Evolutionary conservation across 1,284 basidiomycete genomes (phyloP).

Genomic region (Cryptococcus sp.): DNA sequence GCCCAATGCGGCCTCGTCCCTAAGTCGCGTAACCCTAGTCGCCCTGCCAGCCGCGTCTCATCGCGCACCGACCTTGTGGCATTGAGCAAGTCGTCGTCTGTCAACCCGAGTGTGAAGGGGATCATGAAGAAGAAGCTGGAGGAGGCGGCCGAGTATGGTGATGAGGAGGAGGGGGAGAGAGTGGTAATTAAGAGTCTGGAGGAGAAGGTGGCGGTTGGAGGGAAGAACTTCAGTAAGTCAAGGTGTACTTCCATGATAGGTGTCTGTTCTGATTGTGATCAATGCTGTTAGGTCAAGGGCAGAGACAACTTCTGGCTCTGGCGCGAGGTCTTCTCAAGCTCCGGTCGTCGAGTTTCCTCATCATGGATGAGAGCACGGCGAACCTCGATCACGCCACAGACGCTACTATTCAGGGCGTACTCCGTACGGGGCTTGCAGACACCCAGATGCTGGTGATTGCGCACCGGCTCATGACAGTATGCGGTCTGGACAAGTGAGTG

Average conservation of each 20-base stretch:
- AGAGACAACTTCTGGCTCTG: conserved; percentile 56
- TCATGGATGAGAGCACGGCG: conserved; percentile 57
- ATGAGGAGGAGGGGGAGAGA: conserved; percentile 40
- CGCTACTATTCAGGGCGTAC: conserved; percentile 51
- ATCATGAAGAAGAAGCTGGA: conserved; percentile 14
- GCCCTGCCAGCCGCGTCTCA: conserved; percentile 23
- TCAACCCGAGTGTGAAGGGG: conserved; percentile 6
- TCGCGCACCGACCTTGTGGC: conserved; percentile 8
- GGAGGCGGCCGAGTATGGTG: conserved; percentile 12
- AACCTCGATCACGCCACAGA: conserved; percentile 53
- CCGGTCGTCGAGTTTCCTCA: conserved; percentile 52
- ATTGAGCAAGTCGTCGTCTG: background rate
- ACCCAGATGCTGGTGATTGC: conserved; percentile 52
- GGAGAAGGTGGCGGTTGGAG: conserved; percentile 54
- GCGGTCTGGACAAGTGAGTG: conserved; percentile 51
- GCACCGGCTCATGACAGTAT: conserved; percentile 54
- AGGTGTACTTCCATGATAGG: background rate
- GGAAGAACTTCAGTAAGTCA: conserved; percentile 44
- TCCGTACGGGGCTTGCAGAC: conserved; percentile 48
- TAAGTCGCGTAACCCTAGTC: conserved; percentile 33
- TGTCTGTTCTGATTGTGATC: background rate
- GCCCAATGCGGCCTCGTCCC: conserved; percentile 49
- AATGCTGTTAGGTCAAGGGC: conserved; percentile 52
- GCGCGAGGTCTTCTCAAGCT: conserved; percentile 56
- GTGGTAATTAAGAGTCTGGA: conserved; percentile 54